Percentiles rank a stretch among this genome's conserved stretches.
phyloP scores from a whole-genome alignment of 352 stramenopile genomes.

The Globisporangium megalacanthum region DNA sequence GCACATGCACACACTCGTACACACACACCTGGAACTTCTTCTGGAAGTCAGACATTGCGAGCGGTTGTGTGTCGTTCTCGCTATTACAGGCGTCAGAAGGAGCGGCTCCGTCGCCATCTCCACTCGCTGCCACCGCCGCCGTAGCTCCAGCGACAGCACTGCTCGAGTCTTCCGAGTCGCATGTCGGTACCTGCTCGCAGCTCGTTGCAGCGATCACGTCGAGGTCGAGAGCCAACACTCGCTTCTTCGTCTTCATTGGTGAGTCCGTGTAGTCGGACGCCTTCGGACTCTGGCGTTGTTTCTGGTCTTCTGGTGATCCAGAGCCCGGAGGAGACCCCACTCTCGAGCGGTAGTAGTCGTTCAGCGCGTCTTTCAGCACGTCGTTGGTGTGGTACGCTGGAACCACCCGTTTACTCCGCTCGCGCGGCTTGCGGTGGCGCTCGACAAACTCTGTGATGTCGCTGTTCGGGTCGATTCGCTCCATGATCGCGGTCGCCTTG shows the following conservation, averaged over 20 bases:
- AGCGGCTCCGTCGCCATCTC: slow-evolving; percentile 5
- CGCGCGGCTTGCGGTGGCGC: slow-evolving; percentile 35
- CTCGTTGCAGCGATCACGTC: slow-evolving; percentile 7
- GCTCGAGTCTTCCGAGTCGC: background rate
- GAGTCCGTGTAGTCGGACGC: slow-evolving; percentile 2
- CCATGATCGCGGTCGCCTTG: slow-evolving; percentile 33
- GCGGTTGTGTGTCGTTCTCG: slow-evolving; percentile 33
- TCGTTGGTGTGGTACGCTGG: slow-evolving; percentile 43
- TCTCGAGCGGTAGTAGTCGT: slow-evolving; percentile 32
- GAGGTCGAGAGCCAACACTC: slow-evolving; percentile 6
- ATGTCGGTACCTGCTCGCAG: background rate
- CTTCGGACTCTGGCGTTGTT: slow-evolving; percentile 8
- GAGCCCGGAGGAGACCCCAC: slow-evolving; percentile 11
- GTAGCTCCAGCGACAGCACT: background rate
- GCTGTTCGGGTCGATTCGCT: slow-evolving; percentile 42
- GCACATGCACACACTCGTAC: background rate
- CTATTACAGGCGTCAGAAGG: slow-evolving; percentile 10
- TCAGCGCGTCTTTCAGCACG: slow-evolving; percentile 46
- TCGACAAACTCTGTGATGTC: slow-evolving; percentile 70
- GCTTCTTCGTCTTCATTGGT: slow-evolving; percentile 2
- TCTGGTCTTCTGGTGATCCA: slow-evolving; percentile 6
- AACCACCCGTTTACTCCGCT: slow-evolving; percentile 39
- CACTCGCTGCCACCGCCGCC: slow-evolving; percentile 3
- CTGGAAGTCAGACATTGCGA: slow-evolving; percentile 67
- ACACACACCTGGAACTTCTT: slow-evolving; percentile 73